Evolutionary conservation across 1,139 yeast genomes (phyloP).

Genomic region (Yamadazyma buinensis): DNA sequence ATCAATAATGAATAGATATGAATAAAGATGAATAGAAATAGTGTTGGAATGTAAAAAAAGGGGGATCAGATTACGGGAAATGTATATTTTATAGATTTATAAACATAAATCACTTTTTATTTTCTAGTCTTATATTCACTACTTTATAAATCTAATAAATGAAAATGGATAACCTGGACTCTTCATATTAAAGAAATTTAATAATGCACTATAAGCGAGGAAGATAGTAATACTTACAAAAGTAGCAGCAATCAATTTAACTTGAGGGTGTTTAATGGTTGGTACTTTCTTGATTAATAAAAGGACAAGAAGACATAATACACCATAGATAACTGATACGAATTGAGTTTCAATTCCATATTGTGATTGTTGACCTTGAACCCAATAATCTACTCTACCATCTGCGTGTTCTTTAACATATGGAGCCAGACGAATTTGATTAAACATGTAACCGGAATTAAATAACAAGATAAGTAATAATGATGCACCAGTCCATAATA

Average conservation of each 20-base stretch:
- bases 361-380: slow-evolving; percentile 68
- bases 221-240: slow-evolving; percentile 39
- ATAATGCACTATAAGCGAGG: slow-evolving; percentile 50
- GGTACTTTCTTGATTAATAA: slow-evolving; percentile 49
- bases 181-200: slow-evolving; percentile 55
- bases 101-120: no score
- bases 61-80: no score
- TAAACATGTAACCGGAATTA: slow-evolving; percentile 91
- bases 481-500: slow-evolving; percentile 64
- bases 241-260: slow-evolving; percentile 42
- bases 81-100: no score
- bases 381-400: slow-evolving; percentile 61
- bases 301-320: slow-evolving; percentile 47
- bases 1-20: no score
- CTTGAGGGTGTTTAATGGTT: slow-evolving; percentile 35
- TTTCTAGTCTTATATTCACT: no score
- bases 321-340: slow-evolving; percentile 59
- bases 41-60: no score
- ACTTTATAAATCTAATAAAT: slow-evolving; percentile 8
- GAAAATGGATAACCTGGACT: slow-evolving; percentile 55
- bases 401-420: slow-evolving; percentile 55
- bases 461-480: slow-evolving; percentile 64
- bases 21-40: no score
- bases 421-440: slow-evolving; percentile 75
- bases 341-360: slow-evolving; percentile 82